phyloP scores from a whole-genome alignment of 106 monocot species.

The Allium fistulosum region DNA sequence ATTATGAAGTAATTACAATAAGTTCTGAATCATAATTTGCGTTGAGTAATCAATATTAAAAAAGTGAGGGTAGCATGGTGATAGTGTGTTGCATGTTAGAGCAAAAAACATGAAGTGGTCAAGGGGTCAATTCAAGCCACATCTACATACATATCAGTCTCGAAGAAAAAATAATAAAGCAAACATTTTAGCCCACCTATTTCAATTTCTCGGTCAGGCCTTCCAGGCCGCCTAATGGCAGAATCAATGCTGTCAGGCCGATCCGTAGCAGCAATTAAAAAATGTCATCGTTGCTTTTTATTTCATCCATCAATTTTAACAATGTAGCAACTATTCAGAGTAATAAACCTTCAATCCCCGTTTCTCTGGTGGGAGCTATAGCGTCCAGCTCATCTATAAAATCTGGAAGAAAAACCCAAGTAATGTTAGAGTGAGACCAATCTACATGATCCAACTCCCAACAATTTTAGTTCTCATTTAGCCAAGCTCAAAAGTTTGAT shows the following conservation, averaged over 20 bases:
- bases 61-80: too few relatives aligned
- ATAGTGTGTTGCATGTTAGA: too few relatives aligned
- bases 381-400: constrained; percentile 99
- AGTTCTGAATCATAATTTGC: too few relatives aligned
- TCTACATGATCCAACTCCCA: too few relatives aligned
- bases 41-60: too few relatives aligned
- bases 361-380: constrained; percentile 82
- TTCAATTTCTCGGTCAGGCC: constrained; percentile 85
- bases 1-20: too few relatives aligned
- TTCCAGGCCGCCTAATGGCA: constrained; percentile 80
- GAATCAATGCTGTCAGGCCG: constrained; percentile 93
- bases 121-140: too few relatives aligned
- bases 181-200: constrained; percentile 37
- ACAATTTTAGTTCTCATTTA: too few relatives aligned
- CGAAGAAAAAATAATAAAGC: too few relatives aligned
- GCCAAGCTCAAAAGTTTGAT: too few relatives aligned
- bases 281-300: constrained; percentile 28
- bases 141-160: too few relatives aligned
- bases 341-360: constrained; percentile 81
- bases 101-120: too few relatives aligned
- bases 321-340: constrained; percentile 76
- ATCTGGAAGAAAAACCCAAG: constrained; percentile 33
- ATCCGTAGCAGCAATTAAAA: constrained; percentile 97
- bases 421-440: not conserved
- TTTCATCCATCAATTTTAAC: constrained; percentile 79